Conservation (phyloP, 352 stramenopile genomes). For the Phytophthora niederhauseri region DNA sequence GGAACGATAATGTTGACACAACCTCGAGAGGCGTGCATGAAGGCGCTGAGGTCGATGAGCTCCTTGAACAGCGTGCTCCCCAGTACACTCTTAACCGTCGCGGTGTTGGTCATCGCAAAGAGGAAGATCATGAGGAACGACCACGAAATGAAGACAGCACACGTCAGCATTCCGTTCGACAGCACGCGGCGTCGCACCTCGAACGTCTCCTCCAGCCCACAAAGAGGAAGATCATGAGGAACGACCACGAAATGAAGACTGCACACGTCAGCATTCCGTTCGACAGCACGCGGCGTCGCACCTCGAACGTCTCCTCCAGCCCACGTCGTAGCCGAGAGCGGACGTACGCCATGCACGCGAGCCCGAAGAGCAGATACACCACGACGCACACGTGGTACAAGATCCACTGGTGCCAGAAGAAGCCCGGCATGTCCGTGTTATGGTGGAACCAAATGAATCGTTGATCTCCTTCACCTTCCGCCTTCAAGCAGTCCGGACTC, state of each 20-base stretch:
- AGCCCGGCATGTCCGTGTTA: conserved; percentile 74
- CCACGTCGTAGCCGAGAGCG: conserved; percentile 72
- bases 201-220: conserved; percentile 86
- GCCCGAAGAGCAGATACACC: conserved; percentile 76
- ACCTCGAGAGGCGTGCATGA: conserved; percentile 79
- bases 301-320: conserved; percentile 87
- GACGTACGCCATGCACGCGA: conserved; percentile 78
- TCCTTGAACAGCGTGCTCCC: conserved; percentile 51
- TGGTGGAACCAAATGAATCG: conserved; percentile 88
- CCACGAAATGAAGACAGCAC: conserved; percentile 87
- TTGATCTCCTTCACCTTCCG: conserved; percentile 33
- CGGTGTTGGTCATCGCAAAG: conserved; percentile 68
- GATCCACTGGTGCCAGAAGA: conserved; percentile 87
- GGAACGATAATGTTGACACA: conserved; percentile 87
- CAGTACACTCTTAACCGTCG: conserved; percentile 42
- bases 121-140: conserved; percentile 73
- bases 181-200: conserved; percentile 82
- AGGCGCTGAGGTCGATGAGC: conserved; percentile 78
- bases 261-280: conserved; percentile 82
- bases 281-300: conserved; percentile 74
- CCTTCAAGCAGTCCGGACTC: conserved; percentile 33
- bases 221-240: conserved; percentile 70
- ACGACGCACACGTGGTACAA: conserved; percentile 85
- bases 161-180: conserved; percentile 78
- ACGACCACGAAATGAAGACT: conserved; percentile 88